Conservation (phyloP, 2,329 filamentous ascomycete genomes). For the Fusarium sp. region DNA sequence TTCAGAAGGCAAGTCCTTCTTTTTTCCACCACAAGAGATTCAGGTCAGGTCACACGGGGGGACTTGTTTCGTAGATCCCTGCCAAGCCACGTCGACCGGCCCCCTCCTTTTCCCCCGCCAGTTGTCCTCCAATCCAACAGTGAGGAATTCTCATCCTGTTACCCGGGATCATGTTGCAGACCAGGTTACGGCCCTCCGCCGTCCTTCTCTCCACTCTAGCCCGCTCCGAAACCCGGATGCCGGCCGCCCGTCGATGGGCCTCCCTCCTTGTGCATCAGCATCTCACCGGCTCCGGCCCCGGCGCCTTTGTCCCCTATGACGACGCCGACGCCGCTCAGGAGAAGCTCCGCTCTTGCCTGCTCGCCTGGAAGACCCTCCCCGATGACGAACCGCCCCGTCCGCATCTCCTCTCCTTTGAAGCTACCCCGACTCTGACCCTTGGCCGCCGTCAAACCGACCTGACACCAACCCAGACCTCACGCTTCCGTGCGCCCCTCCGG, state of each 20-base stretch:
- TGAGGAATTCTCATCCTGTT: neutral
- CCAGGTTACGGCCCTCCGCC: constrained; percentile 17
- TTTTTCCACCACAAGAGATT: neutral
- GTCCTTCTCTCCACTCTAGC: constrained; percentile 26
- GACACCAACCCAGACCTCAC: constrained; percentile 56
- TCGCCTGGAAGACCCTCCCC: constrained; percentile 50
- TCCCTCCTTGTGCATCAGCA: constrained; percentile 48
- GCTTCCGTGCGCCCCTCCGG: constrained; percentile 57
- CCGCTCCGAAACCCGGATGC: constrained; percentile 16
- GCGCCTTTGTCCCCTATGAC: constrained; percentile 47
- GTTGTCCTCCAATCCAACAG: neutral
- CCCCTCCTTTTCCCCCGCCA: neutral
- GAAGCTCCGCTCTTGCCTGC: constrained; percentile 47
- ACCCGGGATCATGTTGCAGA: constrained; percentile 11
- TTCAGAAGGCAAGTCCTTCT: constrained; percentile 28
- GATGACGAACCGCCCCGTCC: constrained; percentile 65
- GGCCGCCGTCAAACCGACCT: constrained; percentile 80
- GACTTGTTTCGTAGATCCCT: constrained; percentile 8
- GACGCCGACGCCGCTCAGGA: constrained; percentile 50
- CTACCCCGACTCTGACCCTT: constrained; percentile 87
- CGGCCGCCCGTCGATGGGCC: constrained; percentile 20
- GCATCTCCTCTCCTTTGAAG: constrained; percentile 84
- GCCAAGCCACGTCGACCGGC: constrained; percentile 9
- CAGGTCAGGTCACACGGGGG: constrained; percentile 6
- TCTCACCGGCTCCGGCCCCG: constrained; percentile 36